Base-by-base conservation (phyloP, 2,329 filamentous ascomycete genomes). In the Madurella fahalii region DNA sequence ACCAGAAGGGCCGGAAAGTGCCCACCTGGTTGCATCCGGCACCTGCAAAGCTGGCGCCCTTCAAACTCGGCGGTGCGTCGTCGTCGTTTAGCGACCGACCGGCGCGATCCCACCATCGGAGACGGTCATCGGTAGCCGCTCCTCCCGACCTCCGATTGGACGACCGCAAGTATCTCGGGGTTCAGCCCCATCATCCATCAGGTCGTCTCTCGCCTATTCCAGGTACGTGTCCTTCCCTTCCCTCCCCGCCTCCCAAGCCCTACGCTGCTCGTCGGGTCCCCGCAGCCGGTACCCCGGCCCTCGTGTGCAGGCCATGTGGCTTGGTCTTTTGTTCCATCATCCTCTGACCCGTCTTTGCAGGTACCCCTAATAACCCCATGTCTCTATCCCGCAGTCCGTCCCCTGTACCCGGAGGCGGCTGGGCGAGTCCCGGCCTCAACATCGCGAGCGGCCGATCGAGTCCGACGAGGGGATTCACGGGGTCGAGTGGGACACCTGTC, bases 331-430 rank as follows among this genome's bases (percentile, higher is more conserved):
- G 25, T 18, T 47, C 37, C 7, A 25, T 25, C 25, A 25, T 52
- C 43, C 47, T 57, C 47, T 56, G 30, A 34, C 34, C 20, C 40
- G 13, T n/a, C 37, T 44, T 46, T 64, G 54, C 70, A 81, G 78
- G 81, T 66, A 84, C 78, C 49, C 79, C 83, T 42, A 77, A 74
- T 64, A 66, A 72, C 62, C 73, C 75, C 65, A 96, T 96, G 92
- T 89, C 89, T 63, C 75, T 93, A 59, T 94, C 91, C 63, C 85
- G 90, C 73, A 95, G 90, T 68, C 90, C 92, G 48, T 96, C 90
- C 53, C 93, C 92, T 58, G 81, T 84, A 59, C 87, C 85, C 58
- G 87, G 88, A 65, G 90, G 90, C 68, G 91, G 91, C 64, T 96
- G 93, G 92, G 84, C 89, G 53, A 94, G 87, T 72, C 90, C 88